phyloP scores from a whole-genome alignment of 371 early-diverging fungal species.

The Mortierella sp. region DNA sequence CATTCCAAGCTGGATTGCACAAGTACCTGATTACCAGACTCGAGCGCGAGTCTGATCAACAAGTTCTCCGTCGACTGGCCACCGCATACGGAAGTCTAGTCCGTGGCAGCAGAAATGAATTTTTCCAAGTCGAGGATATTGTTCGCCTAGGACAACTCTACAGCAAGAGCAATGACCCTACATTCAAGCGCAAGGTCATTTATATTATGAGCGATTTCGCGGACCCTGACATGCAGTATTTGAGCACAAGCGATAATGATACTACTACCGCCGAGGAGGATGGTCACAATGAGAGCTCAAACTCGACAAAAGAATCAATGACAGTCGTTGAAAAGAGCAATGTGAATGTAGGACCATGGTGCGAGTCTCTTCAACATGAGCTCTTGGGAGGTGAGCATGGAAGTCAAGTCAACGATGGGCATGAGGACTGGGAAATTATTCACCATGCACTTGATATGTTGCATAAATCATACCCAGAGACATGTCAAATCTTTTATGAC shows the following conservation, averaged over 20 bases:
- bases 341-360: constrained; percentile 50
- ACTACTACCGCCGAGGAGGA: background rate
- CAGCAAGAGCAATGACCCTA: constrained; percentile 19
- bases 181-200: constrained; percentile 49
- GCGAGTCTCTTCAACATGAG: constrained; percentile 36
- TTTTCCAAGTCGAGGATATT: constrained; percentile 57
- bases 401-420: background rate
- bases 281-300: background rate
- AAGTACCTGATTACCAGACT: constrained; percentile 51
- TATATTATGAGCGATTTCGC: constrained; percentile 57
- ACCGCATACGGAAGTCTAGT: constrained; percentile 65
- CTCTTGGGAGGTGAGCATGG: too few species aligned
- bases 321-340: background rate
- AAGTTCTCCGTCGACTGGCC: constrained; percentile 59
- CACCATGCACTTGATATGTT: constrained; percentile 33
- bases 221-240: constrained; percentile 57
- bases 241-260: constrained; percentile 1
- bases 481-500: constrained; percentile 32
- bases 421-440: constrained; percentile 33
- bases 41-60: constrained; percentile 48
- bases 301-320: background rate
- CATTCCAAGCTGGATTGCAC: constrained; percentile 41
- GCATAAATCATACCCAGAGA: constrained; percentile 39
- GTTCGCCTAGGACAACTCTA: constrained; percentile 43
- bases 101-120: constrained; percentile 58